Base-by-base conservation (phyloP, 352 stramenopile genomes). In the Globisporangium radiosum region DNA sequence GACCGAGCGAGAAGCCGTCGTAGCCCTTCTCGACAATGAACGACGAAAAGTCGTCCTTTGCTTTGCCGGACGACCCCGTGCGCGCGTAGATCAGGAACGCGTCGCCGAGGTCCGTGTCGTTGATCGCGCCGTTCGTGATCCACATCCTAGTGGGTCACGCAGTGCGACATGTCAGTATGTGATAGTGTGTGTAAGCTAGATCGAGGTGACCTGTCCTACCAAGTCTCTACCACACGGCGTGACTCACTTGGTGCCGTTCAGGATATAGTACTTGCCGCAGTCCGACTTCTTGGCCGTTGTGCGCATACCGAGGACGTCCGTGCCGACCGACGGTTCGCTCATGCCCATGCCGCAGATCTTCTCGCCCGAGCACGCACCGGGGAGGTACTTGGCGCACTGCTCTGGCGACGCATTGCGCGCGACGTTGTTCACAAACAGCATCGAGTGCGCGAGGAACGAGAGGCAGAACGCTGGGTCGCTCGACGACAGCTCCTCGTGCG, bases 121-220 rank as follows among this genome's bases (percentile, higher is more conserved):
- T 96, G 17, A 99, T 60, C n/a, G 95, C 97, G 19, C 97, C 97
- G 71, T 99, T 99, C 7, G 97, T 99, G 75, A 99, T 99, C 97
- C 97, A 99, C 96, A 99, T 99, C 64, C 81, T 91, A 36, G 25
- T 36, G 57, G 14, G 57, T 47, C 47, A 56, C 15, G 39, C 14
- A 50, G 1, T 44, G 48, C 17, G 37, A 13, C 7, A 57, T 10
- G 61, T 7, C 45, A 44, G 44, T 19, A 7, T 37, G 42, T 11
- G 25, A 8, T 9, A 38, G 36, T 33, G 25, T 25, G 25, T 33
- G 25, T 33, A 33, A 33, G 25, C 25, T 33, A 33, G 25, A 33
- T 1, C 25, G 25, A 33, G 25, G 3, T 33, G 25, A 33, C 25
- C 25, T 33, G 25, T 33, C 15, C 9, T 3, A 55, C 15, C 5